These are phyloP conservation scores for Creolimax fragrantissima DNA, from an alignment of 78 protist species.

Conservation along the genomic window DNA sequence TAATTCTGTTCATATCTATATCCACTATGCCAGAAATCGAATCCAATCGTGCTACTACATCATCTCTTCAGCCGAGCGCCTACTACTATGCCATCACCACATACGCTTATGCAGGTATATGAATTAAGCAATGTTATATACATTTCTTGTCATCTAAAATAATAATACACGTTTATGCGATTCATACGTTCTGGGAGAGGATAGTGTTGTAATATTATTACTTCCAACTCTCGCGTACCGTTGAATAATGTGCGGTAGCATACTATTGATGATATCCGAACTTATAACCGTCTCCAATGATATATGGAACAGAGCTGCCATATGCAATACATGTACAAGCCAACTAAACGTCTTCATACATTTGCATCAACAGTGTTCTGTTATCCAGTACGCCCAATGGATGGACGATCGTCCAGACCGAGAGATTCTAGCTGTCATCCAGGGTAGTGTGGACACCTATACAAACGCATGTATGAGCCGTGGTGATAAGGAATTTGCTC, in stretches of 20 bases:
- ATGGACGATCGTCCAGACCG: not conserved
- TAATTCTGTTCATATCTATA: not conserved
- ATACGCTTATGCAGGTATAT: conserved; percentile 2
- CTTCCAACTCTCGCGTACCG: too few relatives aligned
- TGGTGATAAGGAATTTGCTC: not conserved
- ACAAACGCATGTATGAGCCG: not conserved
- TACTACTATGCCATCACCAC: not conserved
- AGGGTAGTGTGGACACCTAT: not conserved
- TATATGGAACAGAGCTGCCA: too few relatives aligned
- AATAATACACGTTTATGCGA: too few relatives aligned
- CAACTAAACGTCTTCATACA: too few relatives aligned
- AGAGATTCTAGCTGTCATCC: not conserved
- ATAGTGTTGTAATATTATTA: too few relatives aligned
- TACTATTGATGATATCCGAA: too few relatives aligned
- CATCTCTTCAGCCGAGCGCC: conserved; percentile 9
- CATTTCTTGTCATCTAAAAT: too few relatives aligned
- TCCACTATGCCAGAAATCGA: not conserved
- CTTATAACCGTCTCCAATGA: too few relatives aligned
- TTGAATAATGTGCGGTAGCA: too few relatives aligned
- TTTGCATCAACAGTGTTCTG: not conserved
- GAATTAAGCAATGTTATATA: too few relatives aligned
- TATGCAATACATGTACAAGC: too few relatives aligned
- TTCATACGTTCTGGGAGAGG: too few relatives aligned
- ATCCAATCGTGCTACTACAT: not conserved
- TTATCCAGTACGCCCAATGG: not conserved